Evolutionary conservation across 1,139 yeast genomes (phyloP), one percentile per base, ranked within the genome.

Genomic region (Entelexis paramagnoliae): DNA sequence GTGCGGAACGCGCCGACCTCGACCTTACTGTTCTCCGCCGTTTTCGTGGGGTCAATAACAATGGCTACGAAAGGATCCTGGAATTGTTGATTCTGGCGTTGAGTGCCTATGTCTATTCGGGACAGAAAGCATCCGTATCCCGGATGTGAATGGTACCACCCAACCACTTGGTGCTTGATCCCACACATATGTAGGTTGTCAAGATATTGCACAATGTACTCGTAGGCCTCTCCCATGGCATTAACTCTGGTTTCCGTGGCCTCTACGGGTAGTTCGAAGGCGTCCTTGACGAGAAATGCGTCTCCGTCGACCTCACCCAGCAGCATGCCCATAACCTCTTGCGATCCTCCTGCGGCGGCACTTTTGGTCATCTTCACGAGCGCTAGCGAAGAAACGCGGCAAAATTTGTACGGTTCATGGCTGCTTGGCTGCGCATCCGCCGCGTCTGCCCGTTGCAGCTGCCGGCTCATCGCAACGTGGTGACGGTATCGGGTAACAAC

Each of bases 91-190:
- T 89, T 88, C 66, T 70, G 69, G 53, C 77, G 72, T 65, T 91
- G 99, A 2, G 99, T 91, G 66, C 88, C 88, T 55, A 93, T 95
- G 77, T 91, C 99, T 40, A 91, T 97, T 24, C 93, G 81, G 8
- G 96, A 88, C 62, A 91, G 76, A 97, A 98, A 91, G 72, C 98
- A 91, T n/a, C 98, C 98, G 67, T 89, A 91, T 20, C 98, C 98
- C 2, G 98, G 98, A 70, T 91, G 98, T 28, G 97, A 89, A 66
- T 91, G 99, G 72, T 89, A 85, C 75, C 74, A 68, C 38, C 62
- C 62, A 17, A 59, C 44, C 35, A 91, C 83, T 54, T 74, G 79
- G 14, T 69, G 62, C 26, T 81, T 70, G 9, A 78, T 79, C 4
- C 46, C 46, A 2, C 36, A 0, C 33, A n/a, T 30, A 11, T n/a